Conservation (phyloP, 2,329 filamentous ascomycete species). For the Aspergillus novoparasiticus region DNA sequence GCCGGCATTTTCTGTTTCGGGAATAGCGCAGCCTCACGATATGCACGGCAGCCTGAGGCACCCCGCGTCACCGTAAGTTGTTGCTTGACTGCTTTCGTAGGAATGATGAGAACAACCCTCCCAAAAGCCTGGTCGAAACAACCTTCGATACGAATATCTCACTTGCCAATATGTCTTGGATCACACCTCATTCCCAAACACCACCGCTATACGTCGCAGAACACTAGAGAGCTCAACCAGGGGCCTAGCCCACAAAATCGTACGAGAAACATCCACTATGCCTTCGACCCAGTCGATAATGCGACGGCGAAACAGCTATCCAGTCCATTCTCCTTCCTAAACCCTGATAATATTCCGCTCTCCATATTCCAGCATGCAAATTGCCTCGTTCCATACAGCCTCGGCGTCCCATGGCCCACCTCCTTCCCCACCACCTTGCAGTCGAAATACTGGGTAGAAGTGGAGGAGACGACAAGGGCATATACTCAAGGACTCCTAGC, state of each 20-base stretch:
- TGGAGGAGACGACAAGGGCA: conserved; percentile 9
- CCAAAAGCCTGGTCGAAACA: neutral
- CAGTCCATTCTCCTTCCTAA: conserved; percentile 8
- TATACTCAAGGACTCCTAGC: conserved; percentile 2
- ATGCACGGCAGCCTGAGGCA: neutral
- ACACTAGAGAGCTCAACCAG: too few species aligned
- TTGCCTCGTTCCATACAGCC: conserved; percentile 7
- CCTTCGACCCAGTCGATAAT: conserved; percentile 14
- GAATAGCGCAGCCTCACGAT: neutral
- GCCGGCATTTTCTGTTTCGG: conserved; percentile 9
- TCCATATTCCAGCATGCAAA: conserved; percentile 5
- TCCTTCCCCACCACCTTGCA: conserved; percentile 13
- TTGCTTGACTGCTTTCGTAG: neutral
- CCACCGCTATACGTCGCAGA: neutral
- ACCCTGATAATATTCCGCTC: neutral
- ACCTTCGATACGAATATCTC: neutral
- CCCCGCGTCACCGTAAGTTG: neutral
- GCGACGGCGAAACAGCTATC: neutral
- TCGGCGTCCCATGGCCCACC: conserved; percentile 16
- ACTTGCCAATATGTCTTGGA: neutral
- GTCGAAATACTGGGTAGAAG: conserved; percentile 17
- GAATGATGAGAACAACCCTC: neutral
- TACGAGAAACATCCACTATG: conserved; percentile 2
- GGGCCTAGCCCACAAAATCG: neutral
- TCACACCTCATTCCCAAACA: neutral